Evolutionary conservation across 1,284 basidiomycete species (phyloP), one percentile per base, ranked within the genome.

Genomic region (Acaromyces ingoldii): DNA sequence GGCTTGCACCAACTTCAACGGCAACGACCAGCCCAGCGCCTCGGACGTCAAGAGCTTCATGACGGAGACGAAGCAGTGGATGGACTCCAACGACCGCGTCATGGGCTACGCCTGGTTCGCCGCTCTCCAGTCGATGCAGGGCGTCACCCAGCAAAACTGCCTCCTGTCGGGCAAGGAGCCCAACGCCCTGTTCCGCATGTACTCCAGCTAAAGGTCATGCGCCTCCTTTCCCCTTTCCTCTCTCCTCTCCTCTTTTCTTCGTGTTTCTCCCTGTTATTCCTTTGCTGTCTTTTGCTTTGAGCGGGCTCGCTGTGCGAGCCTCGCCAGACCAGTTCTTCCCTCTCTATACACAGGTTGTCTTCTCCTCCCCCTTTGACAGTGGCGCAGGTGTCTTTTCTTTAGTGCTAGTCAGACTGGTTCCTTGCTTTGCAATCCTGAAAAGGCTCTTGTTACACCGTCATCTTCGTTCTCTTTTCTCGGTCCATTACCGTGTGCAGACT

Each of bases 41-140:
- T 40, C 60, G 13, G 71, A 79, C n/a, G 65, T 70, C n/a, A 63
- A 62, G 11, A 76, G 78, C 53, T 80, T 78, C 67, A 67, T 72
- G 9, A 76, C 76, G 54, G 79, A 80, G 53, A 75, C 77, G 9
- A 63, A 52, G 9, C 39, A 50, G 24, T 72, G 59, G 51, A 58
- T 75, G 55, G 63, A 78, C 46, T 15, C 31, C 7, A 60, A 70
- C 37, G 51, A 57, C 39, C 65, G 55, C 55, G 42, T 70, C 30
- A 53, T 62, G 28, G 67, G 63, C 0, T 70, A 59, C 42, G 58
- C 67, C 13, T 63, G 65, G 1, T 70, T 70, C 28, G 65, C 61
- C 22, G 63, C 65, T 9, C 65, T 70, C 37, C 57, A 63, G 47
- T 60, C 67, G 44, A 31, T 70, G 31, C 65, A 67, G 57, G 65